phyloP scores from a whole-genome alignment of 148 eudicot species.

The Rhododendron kiyosumense region DNA sequence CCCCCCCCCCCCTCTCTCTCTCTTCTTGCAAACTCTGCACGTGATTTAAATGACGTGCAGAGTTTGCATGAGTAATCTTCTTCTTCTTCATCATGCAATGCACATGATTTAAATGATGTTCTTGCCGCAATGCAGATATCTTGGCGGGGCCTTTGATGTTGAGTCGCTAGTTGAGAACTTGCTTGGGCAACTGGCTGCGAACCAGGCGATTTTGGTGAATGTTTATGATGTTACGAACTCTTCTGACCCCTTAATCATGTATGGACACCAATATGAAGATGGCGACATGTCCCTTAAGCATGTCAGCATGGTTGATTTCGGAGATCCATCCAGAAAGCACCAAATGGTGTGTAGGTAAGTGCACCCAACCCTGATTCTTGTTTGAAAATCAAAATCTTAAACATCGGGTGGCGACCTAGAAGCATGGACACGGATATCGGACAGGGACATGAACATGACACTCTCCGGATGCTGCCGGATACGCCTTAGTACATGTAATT shows the following conservation, averaged over 20 bases:
- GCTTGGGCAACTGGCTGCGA: conserved; percentile 66
- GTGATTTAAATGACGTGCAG: neutral
- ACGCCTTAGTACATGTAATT: neutral
- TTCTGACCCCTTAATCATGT: conserved; percentile 60
- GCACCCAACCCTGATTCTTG: neutral
- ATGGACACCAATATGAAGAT: conserved; percentile 45
- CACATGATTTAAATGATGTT: neutral
- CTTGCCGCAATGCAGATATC: conserved; percentile 35
- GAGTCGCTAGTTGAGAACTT: conserved; percentile 71
- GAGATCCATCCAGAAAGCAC: conserved; percentile 68
- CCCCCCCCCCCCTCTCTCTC: too few relatives aligned
- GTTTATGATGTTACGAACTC: conserved; percentile 64
- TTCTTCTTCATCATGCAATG: neutral
- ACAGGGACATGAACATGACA: neutral
- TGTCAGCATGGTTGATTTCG: conserved; percentile 56
- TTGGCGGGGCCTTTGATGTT: conserved; percentile 78
- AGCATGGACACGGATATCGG: neutral
- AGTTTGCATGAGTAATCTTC: neutral
- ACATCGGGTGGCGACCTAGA: neutral
- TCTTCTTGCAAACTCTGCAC: neutral
- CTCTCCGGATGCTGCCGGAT: neutral
- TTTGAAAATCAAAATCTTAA: neutral
- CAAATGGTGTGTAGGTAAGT: conserved; percentile 65
- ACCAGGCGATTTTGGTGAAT: conserved; percentile 53
- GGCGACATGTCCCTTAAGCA: conserved; percentile 47